phyloP scores from a whole-genome alignment of 208 protist species.

The Leishmania major region DNA sequence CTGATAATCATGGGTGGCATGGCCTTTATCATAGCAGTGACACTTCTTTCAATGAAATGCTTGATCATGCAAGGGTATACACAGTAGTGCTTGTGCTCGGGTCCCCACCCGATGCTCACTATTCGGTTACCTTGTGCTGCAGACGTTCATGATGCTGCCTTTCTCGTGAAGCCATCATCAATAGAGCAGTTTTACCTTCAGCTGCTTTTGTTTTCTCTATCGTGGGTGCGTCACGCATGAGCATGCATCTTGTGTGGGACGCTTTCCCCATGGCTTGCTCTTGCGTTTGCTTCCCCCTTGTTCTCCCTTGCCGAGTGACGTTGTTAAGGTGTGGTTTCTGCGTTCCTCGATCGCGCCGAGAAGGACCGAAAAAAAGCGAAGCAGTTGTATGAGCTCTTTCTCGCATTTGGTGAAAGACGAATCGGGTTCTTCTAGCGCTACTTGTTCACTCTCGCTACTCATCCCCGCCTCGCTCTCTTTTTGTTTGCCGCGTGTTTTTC shows the following conservation, averaged over 20 bases:
- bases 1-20: constrained; percentile 88
- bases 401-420: background rate
- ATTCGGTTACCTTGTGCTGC: background rate
- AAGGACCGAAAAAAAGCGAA: background rate
- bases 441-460: background rate
- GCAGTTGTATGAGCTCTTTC: background rate
- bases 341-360: background rate
- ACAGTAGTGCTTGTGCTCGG: background rate
- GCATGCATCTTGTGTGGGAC: background rate
- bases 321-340: background rate
- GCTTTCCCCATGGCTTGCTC: background rate
- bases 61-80: constrained; percentile 15
- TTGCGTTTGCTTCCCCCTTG: background rate
- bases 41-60: constrained; percentile 32
- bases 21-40: constrained; percentile 48
- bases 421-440: background rate
- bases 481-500: background rate
- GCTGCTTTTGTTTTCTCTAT: background rate
- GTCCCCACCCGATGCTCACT: background rate
- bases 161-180: background rate
- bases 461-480: background rate
- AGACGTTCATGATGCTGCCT: background rate
- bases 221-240: background rate
- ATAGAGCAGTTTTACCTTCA: background rate
- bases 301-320: background rate